Percentiles rank a stretch among this genome's conserved stretches.
phyloP scores from a whole-genome alignment of 192 early-diverging fungal species.

The Entomortierella chlamydospora region DNA sequence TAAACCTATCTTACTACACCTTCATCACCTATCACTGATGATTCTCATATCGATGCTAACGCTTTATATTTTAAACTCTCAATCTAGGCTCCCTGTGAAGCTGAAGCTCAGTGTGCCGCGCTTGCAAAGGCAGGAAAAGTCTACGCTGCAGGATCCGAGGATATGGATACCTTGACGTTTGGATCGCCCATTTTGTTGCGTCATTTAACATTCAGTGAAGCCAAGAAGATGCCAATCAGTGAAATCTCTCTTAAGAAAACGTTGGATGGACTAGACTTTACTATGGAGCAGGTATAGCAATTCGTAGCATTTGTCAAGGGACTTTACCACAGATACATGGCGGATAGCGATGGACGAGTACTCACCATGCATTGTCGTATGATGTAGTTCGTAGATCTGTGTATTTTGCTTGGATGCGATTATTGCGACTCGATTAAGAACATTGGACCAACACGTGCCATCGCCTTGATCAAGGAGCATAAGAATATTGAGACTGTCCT shows the following conservation, averaged over 20 bases:
- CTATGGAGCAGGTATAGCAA: slow-evolving; percentile 70
- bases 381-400: slow-evolving; percentile 94
- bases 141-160: slow-evolving; percentile 95
- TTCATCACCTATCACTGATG: neutral
- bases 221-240: slow-evolving; percentile 89
- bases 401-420: slow-evolving; percentile 97
- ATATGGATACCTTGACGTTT: slow-evolving; percentile 99
- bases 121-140: slow-evolving; percentile 90
- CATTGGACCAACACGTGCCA: slow-evolving; percentile 89
- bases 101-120: slow-evolving; percentile 97
- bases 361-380: neutral
- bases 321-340: too few species aligned
- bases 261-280: slow-evolving; percentile 81
- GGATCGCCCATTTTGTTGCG: slow-evolving; percentile 89
- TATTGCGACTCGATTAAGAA: slow-evolving; percentile 96
- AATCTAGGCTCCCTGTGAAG: slow-evolving; percentile 90
- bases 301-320: too few species aligned
- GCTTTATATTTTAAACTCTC: neutral
- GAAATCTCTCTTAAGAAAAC: slow-evolving; percentile 89
- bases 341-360: too few species aligned
- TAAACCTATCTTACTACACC: too few species aligned
- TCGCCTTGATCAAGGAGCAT: slow-evolving; percentile 87
- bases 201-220: slow-evolving; percentile 93
- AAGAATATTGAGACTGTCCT: slow-evolving; percentile 84
- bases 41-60: slow-evolving; percentile 1